Base-by-base conservation (phyloP, 208 protist genomes). In the Endotrypanum monterogeii region DNA sequence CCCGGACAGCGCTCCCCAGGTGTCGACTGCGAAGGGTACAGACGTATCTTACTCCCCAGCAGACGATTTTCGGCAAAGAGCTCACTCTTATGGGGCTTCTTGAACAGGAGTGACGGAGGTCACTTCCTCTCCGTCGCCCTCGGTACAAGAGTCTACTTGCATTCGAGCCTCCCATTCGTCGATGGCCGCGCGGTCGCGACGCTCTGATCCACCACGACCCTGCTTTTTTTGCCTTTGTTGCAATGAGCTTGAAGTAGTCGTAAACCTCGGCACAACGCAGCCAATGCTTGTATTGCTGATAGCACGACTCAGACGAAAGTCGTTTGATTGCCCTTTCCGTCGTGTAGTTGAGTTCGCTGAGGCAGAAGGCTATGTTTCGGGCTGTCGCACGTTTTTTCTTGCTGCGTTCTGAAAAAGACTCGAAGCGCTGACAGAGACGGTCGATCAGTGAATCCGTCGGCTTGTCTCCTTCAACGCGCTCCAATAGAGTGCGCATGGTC, bases 81-180 rank as follows among this genome's bases (percentile, higher is more conserved):
- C 2, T 57, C 50, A 71, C 39, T 67, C 57, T n/a, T 54, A 48
- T 46, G 46, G 55, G 20, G 23, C 55, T 25, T 67, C 62, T 8
- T 41, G 39, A 7, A 4, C 55, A 35, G n/a, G 46, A 23, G 46
- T 48, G 3, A 48, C 37, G 7, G 55, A 32, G 14, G 51, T 20
- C 37, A 25, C 51, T 9, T 72, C 76, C 28, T 78, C 72, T 23
- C 57, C 65, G 23, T 74, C 69, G 35, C 46, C 35, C 12, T 18
- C 54, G 3, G 74, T 83, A 66, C 79, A 83, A 3, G 74, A 79
- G 73, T 91, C 86, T 23, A 76, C 67, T 55, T 77, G 65, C 80
- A 97, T 94, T 51, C 93, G 74, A 8, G 85, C 76, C 75, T 97
- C 91, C 93, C 93, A 97, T 73, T 97, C 91, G 18, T 97, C 91